Conservation (phyloP, 2,329 filamentous ascomycete genomes). For the Lasiodiplodia sp. region DNA sequence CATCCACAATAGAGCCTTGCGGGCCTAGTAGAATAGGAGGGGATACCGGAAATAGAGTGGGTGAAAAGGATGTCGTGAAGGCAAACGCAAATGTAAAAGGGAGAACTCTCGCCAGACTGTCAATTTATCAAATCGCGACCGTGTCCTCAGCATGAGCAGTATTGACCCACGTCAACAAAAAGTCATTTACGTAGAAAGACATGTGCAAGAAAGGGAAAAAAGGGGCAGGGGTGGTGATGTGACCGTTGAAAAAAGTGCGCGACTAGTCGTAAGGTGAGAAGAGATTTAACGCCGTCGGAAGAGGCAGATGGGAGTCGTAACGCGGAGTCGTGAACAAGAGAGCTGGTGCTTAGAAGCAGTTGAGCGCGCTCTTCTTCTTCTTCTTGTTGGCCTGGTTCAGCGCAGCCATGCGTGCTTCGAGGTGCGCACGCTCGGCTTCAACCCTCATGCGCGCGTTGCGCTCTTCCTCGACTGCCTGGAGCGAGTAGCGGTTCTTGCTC, state of each 20-base stretch:
- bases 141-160: constrained; percentile 17
- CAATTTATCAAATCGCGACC: constrained; percentile 27
- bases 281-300: constrained; percentile 10
- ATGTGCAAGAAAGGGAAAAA: constrained; percentile 26
- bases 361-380: constrained; percentile 93
- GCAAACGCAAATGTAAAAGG: constrained; percentile 19
- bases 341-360: constrained; percentile 80
- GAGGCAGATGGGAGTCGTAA: constrained; percentile 16
- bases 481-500: constrained; percentile 66
- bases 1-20: background rate
- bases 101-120: constrained; percentile 17
- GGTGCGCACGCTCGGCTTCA: constrained; percentile 84
- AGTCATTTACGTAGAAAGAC: constrained; percentile 29
- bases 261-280: constrained; percentile 9
- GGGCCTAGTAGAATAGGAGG: background rate
- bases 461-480: constrained; percentile 96
- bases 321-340: background rate
- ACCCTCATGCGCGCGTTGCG: constrained; percentile 89
- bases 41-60: constrained; percentile 22
- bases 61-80: constrained; percentile 25
- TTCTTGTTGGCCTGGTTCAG: constrained; percentile 89
- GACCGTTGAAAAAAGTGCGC: background rate
- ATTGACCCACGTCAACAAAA: constrained; percentile 22
- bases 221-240: constrained; percentile 8
- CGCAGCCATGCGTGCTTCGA: constrained; percentile 81